Percentiles rank a stretch among this genome's conserved stretches.
Evolutionary conservation across 2,329 filamentous ascomycete species (phyloP).

Genomic region (Sodiomyces alkalinus): DNA sequence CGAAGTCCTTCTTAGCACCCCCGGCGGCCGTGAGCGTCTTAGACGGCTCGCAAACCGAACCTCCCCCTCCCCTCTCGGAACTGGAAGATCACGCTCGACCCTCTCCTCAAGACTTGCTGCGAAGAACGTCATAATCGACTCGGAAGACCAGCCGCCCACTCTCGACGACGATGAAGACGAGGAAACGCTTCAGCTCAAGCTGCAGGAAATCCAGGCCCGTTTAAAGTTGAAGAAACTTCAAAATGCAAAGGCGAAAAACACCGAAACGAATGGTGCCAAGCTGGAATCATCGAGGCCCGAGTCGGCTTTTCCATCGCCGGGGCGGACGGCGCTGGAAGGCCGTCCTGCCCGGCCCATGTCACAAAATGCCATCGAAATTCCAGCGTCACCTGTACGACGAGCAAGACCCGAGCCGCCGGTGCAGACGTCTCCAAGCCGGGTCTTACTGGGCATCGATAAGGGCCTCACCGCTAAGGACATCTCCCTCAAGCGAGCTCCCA

Average conservation of each 20-base stretch:
- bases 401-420: slow-evolving; percentile 27
- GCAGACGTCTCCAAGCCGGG: slow-evolving; percentile 62
- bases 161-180: slow-evolving; percentile 65
- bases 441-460: slow-evolving; percentile 80
- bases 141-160: slow-evolving; percentile 23
- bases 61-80: slow-evolving; percentile 56
- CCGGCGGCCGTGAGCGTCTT: slow-evolving; percentile 63
- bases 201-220: slow-evolving; percentile 78
- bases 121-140: neutral
- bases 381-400: slow-evolving; percentile 55
- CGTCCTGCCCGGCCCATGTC: slow-evolving; percentile 9
- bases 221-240: slow-evolving; percentile 79
- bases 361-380: slow-evolving; percentile 47
- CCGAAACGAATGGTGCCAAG: too few species aligned
- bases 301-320: slow-evolving; percentile 3
- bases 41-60: slow-evolving; percentile 50
- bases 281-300: slow-evolving; percentile 6
- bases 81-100: slow-evolving; percentile 29
- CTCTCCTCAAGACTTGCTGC: slow-evolving; percentile 10
- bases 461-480: slow-evolving; percentile 67
- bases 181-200: slow-evolving; percentile 71
- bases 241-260: slow-evolving; percentile 34
- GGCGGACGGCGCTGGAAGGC: slow-evolving; percentile 12
- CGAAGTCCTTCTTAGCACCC: slow-evolving; percentile 51
- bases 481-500: slow-evolving; percentile 62